Conservation (phyloP, 192 early-diverging fungal species). For the Linnemannia exigua region DNA sequence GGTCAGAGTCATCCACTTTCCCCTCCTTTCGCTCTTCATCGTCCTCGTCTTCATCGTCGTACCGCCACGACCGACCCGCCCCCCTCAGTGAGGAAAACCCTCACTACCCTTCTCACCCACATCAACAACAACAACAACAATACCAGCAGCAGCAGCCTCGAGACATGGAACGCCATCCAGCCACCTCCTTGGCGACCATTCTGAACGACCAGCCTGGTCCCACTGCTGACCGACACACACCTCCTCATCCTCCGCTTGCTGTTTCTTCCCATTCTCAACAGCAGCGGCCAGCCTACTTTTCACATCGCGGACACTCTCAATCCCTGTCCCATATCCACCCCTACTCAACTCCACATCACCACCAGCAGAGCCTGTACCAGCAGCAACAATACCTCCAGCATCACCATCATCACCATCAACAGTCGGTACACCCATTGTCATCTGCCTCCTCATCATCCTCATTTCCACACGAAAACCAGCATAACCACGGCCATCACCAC, state of each 20-base stretch:
- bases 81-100: neutral
- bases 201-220: constrained; percentile 1
- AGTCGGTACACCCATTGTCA: neutral
- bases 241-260: neutral
- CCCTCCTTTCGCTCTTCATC: neutral
- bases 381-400: constrained; percentile 10
- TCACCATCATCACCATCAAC: constrained; percentile 3
- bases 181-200: constrained; percentile 19
- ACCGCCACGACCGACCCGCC: neutral
- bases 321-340: constrained; percentile 13
- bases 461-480: neutral
- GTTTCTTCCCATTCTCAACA: neutral
- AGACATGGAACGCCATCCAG: constrained; percentile 21
- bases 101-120: neutral
- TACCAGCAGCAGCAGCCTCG: neutral
- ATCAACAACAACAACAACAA: neutral
- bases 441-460: neutral
- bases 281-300: neutral
- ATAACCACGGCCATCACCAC: constrained; percentile 5
- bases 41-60: neutral
- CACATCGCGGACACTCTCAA: constrained; percentile 9
- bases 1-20: constrained; percentile 11
- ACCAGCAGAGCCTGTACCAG: neutral
- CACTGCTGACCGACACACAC: constrained; percentile 2
- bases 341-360: neutral